Base-by-base conservation (phyloP, 805 yeast species). In the Saturnispora mendoncae region DNA sequence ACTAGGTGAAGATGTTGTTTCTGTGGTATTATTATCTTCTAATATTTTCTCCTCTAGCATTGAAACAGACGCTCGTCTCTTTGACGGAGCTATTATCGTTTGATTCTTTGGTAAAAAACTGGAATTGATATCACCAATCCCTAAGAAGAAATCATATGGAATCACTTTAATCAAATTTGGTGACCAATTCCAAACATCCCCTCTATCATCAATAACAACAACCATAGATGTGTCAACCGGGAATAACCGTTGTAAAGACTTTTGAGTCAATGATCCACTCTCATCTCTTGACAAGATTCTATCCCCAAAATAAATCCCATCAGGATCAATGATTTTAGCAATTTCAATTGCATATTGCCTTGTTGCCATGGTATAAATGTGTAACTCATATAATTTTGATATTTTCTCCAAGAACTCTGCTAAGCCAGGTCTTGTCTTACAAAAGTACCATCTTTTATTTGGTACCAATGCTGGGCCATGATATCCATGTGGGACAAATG, bases 111-210 rank as follows among this genome's bases (percentile, higher is more conserved):
- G 97, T 42, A 92, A 65, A 55, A 87, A 87, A 50, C 86, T 80
- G 17, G 95, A 85, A 55, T 92, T 92, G 55, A 92, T 92, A 65
- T 92, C 98, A 23, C 98, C 98, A 43, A 90, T 86, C 9, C 97
- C 97, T 28, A 88, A 94, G 54, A 92, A 92, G 53, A 92, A 92
- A 57, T 85, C 95, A 58, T 86, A 92, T 0, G 98, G 98, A 2
- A 87, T 82, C 4, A 90, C 97, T 61, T 90, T 85, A 44, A 92
- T 77, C 51, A 92, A 65, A 56, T 92, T 88, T 10, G 82, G 78
- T 50, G 86, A 84, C 98, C 98, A 92, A 55, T 84, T 84, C 98
- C 98, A 92, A 17, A 92, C 98, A 60, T 92, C 98, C 3, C 97
- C 98, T 57, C 98, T 74, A 60, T 92, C 98, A 60, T 92, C 98